These are phyloP conservation scores for Ganoderma leucocontextum DNA, from an alignment of 1,284 basidiomycete genomes.

Conservation along the genomic window DNA sequence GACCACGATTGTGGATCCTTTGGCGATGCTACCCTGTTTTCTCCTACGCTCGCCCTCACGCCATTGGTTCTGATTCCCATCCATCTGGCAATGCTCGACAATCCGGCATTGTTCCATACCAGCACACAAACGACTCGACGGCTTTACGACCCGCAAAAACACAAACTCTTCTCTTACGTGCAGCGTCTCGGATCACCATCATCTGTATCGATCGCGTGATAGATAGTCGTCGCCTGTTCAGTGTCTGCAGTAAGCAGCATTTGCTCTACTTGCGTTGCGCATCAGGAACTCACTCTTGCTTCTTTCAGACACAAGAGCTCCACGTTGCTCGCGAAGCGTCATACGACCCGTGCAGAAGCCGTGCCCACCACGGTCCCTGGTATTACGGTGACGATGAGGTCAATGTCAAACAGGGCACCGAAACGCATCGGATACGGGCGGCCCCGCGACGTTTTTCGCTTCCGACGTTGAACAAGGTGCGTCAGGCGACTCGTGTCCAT, in stretches of 20 bases:
- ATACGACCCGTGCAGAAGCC: background rate
- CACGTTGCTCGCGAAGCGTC: background rate
- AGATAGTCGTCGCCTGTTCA: background rate
- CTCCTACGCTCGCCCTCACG: background rate
- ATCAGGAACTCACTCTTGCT: background rate
- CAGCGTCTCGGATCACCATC: background rate
- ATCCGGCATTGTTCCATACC: background rate
- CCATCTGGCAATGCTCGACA: background rate
- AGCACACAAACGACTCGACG: background rate
- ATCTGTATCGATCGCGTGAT: background rate
- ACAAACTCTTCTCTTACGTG: background rate
- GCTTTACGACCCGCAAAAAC: background rate
- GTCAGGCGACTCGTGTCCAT: background rate
- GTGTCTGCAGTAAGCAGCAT: background rate
- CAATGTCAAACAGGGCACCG: background rate
- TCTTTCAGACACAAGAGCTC: background rate
- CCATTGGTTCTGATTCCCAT: background rate
- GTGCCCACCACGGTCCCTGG: background rate
- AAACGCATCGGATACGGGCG: background rate
- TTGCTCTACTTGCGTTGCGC: background rate
- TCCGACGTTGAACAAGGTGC: background rate
- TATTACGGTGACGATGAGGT: background rate
- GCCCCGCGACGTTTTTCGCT: background rate
- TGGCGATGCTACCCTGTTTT: background rate
- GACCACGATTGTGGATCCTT: background rate